Conservation (phyloP, 129 eudicot genomes). For the Ambrosia trifida region DNA sequence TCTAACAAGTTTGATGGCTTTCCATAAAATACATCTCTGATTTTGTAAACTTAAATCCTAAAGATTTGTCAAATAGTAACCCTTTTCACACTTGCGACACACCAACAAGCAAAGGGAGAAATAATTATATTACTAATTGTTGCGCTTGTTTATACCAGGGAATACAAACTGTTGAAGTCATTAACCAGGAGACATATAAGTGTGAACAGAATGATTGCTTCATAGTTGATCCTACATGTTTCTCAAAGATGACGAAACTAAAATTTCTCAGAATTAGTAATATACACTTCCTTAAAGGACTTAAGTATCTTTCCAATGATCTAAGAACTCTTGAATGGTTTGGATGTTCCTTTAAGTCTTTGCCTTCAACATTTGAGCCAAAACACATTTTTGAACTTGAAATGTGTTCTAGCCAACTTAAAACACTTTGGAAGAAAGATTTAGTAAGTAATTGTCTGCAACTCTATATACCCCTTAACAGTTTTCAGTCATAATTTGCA, state of each 20-base stretch:
- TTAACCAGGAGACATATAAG: conserved; percentile 12
- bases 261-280: background rate
- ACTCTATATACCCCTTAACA: background rate
- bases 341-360: too few species aligned
- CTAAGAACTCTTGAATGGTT: background rate
- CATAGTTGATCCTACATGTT: conserved; percentile 11
- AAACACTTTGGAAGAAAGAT: too few species aligned
- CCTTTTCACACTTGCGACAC: background rate
- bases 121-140: background rate
- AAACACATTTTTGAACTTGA: conserved; percentile 24
- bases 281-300: conserved; percentile 7
- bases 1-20: too few species aligned
- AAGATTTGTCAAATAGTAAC: background rate
- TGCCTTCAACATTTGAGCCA: conserved; percentile 8
- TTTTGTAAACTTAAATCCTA: too few species aligned
- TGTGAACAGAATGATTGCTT: background rate
- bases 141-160: conserved; percentile 20
- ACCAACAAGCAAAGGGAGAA: background rate
- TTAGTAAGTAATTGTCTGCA: background rate
- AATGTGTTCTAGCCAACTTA: conserved; percentile 16
- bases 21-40: too few species aligned
- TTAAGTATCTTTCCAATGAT: conserved; percentile 24
- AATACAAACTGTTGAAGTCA: conserved; percentile 19
- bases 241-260: conserved; percentile 20
- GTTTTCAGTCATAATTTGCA: conserved; percentile 3